phyloP scores from a whole-genome alignment of 2,329 filamentous ascomycete genomes.

The Epichloe gansuensis region DNA sequence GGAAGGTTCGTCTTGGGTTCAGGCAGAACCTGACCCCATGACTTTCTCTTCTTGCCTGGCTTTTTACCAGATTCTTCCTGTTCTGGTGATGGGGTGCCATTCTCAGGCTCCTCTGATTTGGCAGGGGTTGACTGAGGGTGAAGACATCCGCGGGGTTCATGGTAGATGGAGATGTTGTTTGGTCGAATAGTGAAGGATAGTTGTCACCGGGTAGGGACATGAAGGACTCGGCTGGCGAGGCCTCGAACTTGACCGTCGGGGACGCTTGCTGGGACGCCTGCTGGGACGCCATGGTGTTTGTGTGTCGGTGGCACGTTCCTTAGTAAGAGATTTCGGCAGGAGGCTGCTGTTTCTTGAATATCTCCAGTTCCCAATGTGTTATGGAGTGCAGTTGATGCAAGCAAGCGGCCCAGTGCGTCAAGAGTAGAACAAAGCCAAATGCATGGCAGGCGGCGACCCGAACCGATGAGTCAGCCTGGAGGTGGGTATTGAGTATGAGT shows the following conservation, averaged over 20 bases:
- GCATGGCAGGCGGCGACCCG: slow-evolving; percentile 14
- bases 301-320: neutral
- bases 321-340: neutral
- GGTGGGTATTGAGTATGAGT: slow-evolving; percentile 11
- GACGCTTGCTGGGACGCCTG: slow-evolving; percentile 27
- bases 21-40: slow-evolving; percentile 94
- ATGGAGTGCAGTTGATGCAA: slow-evolving; percentile 1
- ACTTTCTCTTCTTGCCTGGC: slow-evolving; percentile 85
- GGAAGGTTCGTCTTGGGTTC: slow-evolving; percentile 94
- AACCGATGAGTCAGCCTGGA: slow-evolving; percentile 11
- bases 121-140: slow-evolving; percentile 28
- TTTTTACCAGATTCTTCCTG: slow-evolving; percentile 46
- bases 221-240: slow-evolving; percentile 42
- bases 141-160: slow-evolving; percentile 37
- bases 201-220: slow-evolving; percentile 37
- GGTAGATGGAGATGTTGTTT: slow-evolving; percentile 21
- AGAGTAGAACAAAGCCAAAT: slow-evolving; percentile 6
- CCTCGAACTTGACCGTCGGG: slow-evolving; percentile 38
- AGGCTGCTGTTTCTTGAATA: neutral
- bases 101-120: slow-evolving; percentile 14
- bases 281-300: slow-evolving; percentile 25
- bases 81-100: slow-evolving; percentile 4
- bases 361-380: slow-evolving; percentile 1
- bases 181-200: slow-evolving; percentile 36
- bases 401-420: slow-evolving; percentile 9